Conservation (phyloP, 78 protist genomes). For the Trichosphaerium sp. region DNA sequence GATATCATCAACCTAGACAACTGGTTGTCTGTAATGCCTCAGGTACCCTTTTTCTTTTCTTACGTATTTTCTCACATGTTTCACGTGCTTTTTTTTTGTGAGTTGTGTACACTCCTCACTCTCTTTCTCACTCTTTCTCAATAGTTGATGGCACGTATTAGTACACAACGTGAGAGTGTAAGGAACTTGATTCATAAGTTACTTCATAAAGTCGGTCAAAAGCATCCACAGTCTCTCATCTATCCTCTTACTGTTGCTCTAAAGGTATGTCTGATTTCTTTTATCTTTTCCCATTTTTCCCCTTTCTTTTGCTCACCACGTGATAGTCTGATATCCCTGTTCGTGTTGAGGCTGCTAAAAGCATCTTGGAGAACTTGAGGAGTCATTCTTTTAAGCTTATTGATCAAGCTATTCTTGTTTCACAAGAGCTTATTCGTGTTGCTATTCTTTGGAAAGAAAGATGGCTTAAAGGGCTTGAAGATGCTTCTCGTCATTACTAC, state of each 20-base stretch:
- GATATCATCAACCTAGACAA: slow-evolving; percentile 66
- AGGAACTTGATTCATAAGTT: too few species aligned
- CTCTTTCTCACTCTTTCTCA: too few species aligned
- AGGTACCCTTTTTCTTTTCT: too few species aligned
- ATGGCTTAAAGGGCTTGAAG: slow-evolving; percentile 74
- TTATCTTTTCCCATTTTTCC: background rate
- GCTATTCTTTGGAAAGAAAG: slow-evolving; percentile 67
- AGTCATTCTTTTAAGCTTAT: slow-evolving; percentile 2
- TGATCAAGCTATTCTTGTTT: slow-evolving; percentile 56
- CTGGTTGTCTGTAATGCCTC: slow-evolving; percentile 96
- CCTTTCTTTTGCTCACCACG: background rate
- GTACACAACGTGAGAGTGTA: too few species aligned
- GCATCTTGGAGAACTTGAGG: background rate
- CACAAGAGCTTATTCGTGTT: slow-evolving; percentile 60
- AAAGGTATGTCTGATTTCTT: background rate
- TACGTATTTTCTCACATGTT: too few species aligned
- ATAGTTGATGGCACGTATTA: too few species aligned
- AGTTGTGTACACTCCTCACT: too few species aligned
- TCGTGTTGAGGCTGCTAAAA: background rate
- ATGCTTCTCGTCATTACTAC: slow-evolving; percentile 52
- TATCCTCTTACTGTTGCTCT: background rate
- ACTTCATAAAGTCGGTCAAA: too few species aligned
- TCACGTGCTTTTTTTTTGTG: too few species aligned
- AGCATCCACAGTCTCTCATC: too few species aligned
- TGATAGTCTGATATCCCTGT: background rate